Conservation (phyloP, 345 rosid species). For the Eucalyptus brandiana region DNA sequence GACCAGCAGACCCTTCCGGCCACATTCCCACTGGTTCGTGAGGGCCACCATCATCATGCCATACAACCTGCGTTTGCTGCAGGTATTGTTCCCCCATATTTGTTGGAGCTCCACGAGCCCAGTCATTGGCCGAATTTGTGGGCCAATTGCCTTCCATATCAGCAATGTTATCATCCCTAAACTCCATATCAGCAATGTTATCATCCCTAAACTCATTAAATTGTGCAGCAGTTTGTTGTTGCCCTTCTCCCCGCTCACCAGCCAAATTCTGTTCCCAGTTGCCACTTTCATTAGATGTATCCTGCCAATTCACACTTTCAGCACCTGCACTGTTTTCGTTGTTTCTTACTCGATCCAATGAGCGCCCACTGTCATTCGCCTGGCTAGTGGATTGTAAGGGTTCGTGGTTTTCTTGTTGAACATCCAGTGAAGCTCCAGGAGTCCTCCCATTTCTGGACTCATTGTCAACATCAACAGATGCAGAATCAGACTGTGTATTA, state of each 20-base stretch:
- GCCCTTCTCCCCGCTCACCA: constrained; percentile 43
- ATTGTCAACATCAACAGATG: constrained; percentile 17
- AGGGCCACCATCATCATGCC: constrained; percentile 44
- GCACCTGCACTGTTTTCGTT: constrained; percentile 17
- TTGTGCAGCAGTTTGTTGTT: constrained; percentile 22
- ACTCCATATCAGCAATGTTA: constrained; percentile 35
- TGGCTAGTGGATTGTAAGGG: constrained; percentile 24
- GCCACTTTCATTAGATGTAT: background rate
- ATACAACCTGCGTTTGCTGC: constrained; percentile 34
- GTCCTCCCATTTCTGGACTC: constrained; percentile 26
- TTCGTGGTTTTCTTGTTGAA: constrained; percentile 28
- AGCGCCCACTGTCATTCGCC: constrained; percentile 20
- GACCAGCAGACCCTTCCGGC: constrained; percentile 51
- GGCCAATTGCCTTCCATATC: constrained; percentile 44
- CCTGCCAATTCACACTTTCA: background rate
- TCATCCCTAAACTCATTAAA: constrained; percentile 38
- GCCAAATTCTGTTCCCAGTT: background rate
- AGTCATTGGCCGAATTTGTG: constrained; percentile 32
- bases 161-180: constrained; percentile 37
- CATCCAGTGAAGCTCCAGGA: constrained; percentile 24
- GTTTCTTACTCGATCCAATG: constrained; percentile 27
- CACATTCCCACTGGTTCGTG: constrained; percentile 47
- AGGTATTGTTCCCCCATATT: constrained; percentile 30
- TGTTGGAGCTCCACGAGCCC: constrained; percentile 42
- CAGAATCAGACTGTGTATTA: constrained; percentile 37